Percentiles rank a stretch among this genome's conserved stretches.
Evolutionary conservation across 352 stramenopile species (phyloP).

Genomic region (Phytopythium kandeliae): DNA sequence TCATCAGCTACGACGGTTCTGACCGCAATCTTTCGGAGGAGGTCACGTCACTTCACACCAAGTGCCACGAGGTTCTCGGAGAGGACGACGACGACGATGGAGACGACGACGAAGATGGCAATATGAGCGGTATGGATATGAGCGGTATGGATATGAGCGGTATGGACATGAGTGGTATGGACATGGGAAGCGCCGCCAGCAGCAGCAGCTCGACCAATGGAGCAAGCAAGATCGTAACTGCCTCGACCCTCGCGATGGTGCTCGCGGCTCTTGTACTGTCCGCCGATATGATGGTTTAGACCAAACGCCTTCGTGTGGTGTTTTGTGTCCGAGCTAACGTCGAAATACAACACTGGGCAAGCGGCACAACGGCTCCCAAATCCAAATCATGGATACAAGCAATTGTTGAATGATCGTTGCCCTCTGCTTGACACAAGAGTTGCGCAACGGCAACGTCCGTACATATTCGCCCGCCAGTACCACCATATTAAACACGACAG

Average conservation of each 20-base stretch:
- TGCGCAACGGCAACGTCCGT: no score
- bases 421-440: no score
- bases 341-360: no score
- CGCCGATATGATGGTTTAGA: neutral
- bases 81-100: constrained; percentile 16
- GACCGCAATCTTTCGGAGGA: constrained; percentile 32
- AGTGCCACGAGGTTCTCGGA: constrained; percentile 36
- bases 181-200: constrained; percentile 11
- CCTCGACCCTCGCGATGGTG: constrained; percentile 2
- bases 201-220: constrained; percentile 8
- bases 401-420: no score
- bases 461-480: no score
- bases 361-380: no score
- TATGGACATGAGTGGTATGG: constrained; percentile 19
- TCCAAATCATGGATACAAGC: no score
- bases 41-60: constrained; percentile 33
- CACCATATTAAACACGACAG: no score
- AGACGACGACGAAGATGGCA: constrained; percentile 17
- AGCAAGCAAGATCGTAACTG: constrained; percentile 2
- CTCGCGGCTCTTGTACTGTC: constrained; percentile 8
- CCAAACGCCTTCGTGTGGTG: no score
- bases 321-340: no score
- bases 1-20: constrained; percentile 37
- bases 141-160: constrained; percentile 15
- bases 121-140: no score